Evolutionary conservation across 2,329 filamentous ascomycete species (phyloP).

Genomic region (Fusarium succisae): DNA sequence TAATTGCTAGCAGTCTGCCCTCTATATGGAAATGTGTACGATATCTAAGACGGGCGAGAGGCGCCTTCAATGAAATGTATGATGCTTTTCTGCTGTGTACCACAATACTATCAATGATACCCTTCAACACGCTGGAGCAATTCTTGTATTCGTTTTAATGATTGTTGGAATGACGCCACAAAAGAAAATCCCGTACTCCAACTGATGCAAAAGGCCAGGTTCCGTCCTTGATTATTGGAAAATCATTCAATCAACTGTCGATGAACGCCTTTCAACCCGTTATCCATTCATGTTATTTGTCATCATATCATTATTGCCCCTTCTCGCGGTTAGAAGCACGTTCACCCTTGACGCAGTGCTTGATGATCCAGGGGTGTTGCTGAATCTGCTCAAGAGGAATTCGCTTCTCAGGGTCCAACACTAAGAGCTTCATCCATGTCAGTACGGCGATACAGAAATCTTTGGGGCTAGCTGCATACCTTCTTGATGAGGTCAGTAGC

Average conservation of each 20-base stretch:
- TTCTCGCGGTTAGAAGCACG: slow-evolving; percentile 62
- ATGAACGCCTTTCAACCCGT: slow-evolving; percentile 36
- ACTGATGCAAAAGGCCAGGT: slow-evolving; percentile 43
- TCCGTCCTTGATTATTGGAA: slow-evolving; percentile 25
- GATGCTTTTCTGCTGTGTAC: slow-evolving; percentile 25
- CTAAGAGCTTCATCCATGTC: slow-evolving; percentile 72
- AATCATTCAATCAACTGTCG: slow-evolving; percentile 20
- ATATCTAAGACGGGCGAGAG: slow-evolving; percentile 25
- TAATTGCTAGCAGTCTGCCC: slow-evolving; percentile 49
- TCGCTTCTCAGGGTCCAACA: slow-evolving; percentile 92
- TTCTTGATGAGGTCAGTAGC: slow-evolving; percentile 92
- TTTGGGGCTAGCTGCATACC: slow-evolving; percentile 59
- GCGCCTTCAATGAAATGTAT: slow-evolving; percentile 17
- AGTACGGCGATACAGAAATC: slow-evolving; percentile 18
- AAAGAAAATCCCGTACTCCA: slow-evolving; percentile 43
- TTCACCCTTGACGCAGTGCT: slow-evolving; percentile 83
- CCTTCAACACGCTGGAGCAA: slow-evolving; percentile 22
- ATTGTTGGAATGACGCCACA: slow-evolving; percentile 27
- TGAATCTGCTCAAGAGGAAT: slow-evolving; percentile 90
- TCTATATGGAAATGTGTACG: slow-evolving; percentile 31
- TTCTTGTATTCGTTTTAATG: slow-evolving; percentile 22
- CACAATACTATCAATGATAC: slow-evolving; percentile 42
- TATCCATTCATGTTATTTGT: slow-evolving; percentile 21
- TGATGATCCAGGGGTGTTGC: slow-evolving; percentile 94
- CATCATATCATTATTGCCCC: slow-evolving; percentile 39